phyloP scores from a whole-genome alignment of 805 yeast species.

The Yarrowia sp. region DNA sequence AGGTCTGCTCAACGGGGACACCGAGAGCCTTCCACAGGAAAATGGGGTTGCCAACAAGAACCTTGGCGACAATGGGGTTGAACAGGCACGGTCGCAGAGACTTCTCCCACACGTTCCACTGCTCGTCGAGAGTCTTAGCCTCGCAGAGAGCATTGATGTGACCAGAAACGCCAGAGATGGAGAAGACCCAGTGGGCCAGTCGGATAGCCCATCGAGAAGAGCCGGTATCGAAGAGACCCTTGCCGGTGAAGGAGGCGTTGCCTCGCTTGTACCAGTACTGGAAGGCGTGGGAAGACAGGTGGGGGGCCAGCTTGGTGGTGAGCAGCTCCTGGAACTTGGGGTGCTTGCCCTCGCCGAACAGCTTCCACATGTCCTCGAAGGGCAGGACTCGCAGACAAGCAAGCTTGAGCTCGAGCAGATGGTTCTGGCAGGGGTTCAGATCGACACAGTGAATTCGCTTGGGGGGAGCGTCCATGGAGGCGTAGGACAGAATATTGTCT shows the following conservation, averaged over 20 bases:
- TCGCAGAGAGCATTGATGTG: conserved; percentile 56
- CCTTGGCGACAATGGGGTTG: conserved; percentile 63
- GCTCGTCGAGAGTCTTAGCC: conserved; percentile 60
- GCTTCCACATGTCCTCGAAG: conserved; percentile 63
- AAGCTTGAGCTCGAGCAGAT: conserved; percentile 71
- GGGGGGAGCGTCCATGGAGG: conserved; percentile 69
- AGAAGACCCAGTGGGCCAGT: conserved; percentile 60
- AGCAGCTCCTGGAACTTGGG: conserved; percentile 53
- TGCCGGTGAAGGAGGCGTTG: conserved; percentile 56
- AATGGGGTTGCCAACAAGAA: conserved; percentile 77
- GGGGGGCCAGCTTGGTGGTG: conserved; percentile 57
- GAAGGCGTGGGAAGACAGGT: conserved; percentile 74
- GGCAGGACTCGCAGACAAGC: conserved; percentile 62
- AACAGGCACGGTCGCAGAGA: conserved; percentile 66
- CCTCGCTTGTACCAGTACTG: conserved; percentile 77
- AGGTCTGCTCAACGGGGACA: conserved; percentile 83
- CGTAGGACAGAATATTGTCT: conserved; percentile 74
- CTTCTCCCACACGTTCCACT: conserved; percentile 59
- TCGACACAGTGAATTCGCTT: conserved; percentile 80
- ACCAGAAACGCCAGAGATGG: conserved; percentile 47
- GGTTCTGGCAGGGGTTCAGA: conserved; percentile 79
- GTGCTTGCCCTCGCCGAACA: conserved; percentile 74
- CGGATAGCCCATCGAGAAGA: conserved; percentile 84
- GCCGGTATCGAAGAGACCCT: conserved; percentile 71
- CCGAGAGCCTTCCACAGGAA: conserved; percentile 87